Percentiles rank a stretch among this genome's conserved stretches.
Conservation (phyloP, 306 rosid species). For the Vigna radiata region DNA sequence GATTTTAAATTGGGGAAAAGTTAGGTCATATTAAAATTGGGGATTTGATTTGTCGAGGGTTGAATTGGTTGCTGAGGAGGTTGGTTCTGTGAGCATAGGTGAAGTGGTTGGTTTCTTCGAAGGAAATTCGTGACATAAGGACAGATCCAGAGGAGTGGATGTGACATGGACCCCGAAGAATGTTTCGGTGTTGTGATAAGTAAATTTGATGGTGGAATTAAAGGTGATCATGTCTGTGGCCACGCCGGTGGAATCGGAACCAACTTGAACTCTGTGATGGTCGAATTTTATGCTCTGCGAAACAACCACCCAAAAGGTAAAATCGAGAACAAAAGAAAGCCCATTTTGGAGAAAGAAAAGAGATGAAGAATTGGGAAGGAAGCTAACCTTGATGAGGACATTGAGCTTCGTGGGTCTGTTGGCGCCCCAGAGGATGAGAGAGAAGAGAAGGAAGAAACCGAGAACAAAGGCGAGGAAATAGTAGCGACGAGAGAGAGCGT, state of each 20-base stretch:
- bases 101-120: too few relatives aligned
- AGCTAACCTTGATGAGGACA: conserved; percentile 67
- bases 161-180: conserved; percentile 91
- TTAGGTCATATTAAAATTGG: too few relatives aligned
- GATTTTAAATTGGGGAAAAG: too few relatives aligned
- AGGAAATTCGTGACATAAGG: conserved; percentile 27
- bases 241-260: conserved; percentile 85
- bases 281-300: conserved; percentile 74
- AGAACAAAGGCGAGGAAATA: conserved; percentile 75
- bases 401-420: conserved; percentile 90
- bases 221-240: conserved; percentile 91
- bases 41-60: too few relatives aligned
- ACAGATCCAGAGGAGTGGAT: conserved; percentile 73
- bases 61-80: too few relatives aligned
- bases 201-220: conserved; percentile 77
- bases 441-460: conserved; percentile 79
- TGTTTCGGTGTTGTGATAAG: conserved; percentile 83
- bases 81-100: too few relatives aligned
- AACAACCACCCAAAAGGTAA: neutral
- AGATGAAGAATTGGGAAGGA: neutral
- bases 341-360: neutral
- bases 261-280: conserved; percentile 80
- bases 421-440: conserved; percentile 89
- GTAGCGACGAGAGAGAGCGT: conserved; percentile 73
- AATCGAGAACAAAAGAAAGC: conserved; percentile 1